Evolutionary conservation across 2,329 filamentous ascomycete species (phyloP), one percentile per base, ranked within the genome.

Genomic region (Juglanconis sp.): DNA sequence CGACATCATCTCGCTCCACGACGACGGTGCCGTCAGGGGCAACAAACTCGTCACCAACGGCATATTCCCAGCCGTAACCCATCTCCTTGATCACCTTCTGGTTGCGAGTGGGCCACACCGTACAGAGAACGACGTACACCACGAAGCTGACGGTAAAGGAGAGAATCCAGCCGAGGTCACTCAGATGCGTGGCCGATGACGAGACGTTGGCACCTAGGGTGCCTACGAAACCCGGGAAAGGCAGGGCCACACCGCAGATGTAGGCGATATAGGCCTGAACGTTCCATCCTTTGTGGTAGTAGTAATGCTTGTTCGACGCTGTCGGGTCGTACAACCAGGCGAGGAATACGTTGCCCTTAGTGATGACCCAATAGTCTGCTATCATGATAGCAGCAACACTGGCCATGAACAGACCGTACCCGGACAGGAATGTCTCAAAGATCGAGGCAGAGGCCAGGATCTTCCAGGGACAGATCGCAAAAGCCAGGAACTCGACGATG

Each of bases 251-350:
- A 24, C 71, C 72, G 35, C 64, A 67, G 24, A 74, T 46, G 50
- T 74, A 74, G 35, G 72, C 72, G 49, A 73, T 65, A 17, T 70
- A 64, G 7, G 69, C 72, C 62, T 74, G 72, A 9, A 74, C 48
- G 54, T 74, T 74, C 68, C 70, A 72, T 17, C 72, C 72, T 9
- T 60, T 49, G 53, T 66, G 56, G 56, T 72, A 74, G 49, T 70
- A 70, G 60, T 74, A 74, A 60, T 73, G 68, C 48, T 59, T 63
- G 62, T 74, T 74, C 24, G 64, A 56, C 1, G 59, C 62, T 1
- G 62, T 65, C 5, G 69, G 70, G 34, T 73, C 70, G 61, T 72
- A 74, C 4, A 74, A 68, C 42, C 66, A 68, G 10, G 64, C 66
- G 30, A 72, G 59, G 56, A 72, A 72, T 7, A 74, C 67, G 57